Evolutionary conservation across 2,329 filamentous ascomycete species (phyloP).

Genomic region (Fusarium penzigii): DNA sequence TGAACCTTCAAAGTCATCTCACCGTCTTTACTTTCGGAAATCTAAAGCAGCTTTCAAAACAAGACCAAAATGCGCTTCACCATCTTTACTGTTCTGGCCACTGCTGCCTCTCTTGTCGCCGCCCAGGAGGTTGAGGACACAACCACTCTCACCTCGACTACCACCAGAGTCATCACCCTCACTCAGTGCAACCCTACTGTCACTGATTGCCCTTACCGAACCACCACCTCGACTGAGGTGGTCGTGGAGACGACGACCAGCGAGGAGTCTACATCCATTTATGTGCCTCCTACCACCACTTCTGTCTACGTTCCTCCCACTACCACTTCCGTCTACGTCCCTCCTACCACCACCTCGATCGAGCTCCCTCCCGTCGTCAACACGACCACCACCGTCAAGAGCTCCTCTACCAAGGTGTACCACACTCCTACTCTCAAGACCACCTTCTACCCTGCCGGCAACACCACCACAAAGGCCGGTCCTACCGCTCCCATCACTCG

Average conservation of each 20-base stretch:
- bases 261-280: conserved; percentile 1
- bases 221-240: conserved; percentile 26
- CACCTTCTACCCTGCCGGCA: conserved; percentile 27
- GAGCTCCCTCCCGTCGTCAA: conserved; percentile 24
- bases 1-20: neutral
- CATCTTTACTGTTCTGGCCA: conserved; percentile 44
- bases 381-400: conserved; percentile 28
- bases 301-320: conserved; percentile 16
- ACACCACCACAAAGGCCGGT: conserved; percentile 27
- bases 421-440: conserved; percentile 23
- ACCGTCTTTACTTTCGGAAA: neutral
- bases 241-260: conserved; percentile 27
- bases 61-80: conserved; percentile 48
- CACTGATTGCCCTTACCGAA: conserved; percentile 44
- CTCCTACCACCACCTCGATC: conserved; percentile 22
- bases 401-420: conserved; percentile 17
- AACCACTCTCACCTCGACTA: conserved; percentile 46
- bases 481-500: conserved; percentile 24
- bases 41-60: conserved; percentile 10
- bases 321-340: conserved; percentile 41
- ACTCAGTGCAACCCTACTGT: conserved; percentile 48
- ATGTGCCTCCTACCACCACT: conserved; percentile 9
- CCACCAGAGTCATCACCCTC: conserved; percentile 47
- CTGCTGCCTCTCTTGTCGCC: conserved; percentile 41
- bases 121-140: conserved; percentile 31